These are phyloP conservation scores for Xerocomus minutiporus DNA, from an alignment of 1,284 basidiomycete genomes.

Conservation along the genomic window DNA sequence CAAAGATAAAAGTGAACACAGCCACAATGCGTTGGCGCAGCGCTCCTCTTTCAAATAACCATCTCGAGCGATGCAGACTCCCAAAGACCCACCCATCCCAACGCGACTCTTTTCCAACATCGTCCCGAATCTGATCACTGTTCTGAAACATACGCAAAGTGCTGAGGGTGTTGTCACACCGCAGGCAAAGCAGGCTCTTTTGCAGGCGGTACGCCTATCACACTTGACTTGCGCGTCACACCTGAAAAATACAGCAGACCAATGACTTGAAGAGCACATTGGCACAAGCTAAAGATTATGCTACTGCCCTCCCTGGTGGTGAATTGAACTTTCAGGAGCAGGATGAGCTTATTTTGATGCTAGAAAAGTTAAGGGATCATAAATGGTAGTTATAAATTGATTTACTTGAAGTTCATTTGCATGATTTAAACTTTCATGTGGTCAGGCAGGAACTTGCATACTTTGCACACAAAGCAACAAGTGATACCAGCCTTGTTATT, in stretches of 20 bases:
- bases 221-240: background rate
- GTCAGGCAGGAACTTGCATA: conserved; percentile 39
- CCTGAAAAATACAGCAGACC: conserved; percentile 40
- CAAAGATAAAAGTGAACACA: conserved; percentile 12
- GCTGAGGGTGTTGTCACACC: conserved; percentile 48
- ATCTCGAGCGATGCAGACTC: conserved; percentile 5
- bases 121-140: conserved; percentile 47
- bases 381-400: conserved; percentile 46
- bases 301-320: conserved; percentile 55
- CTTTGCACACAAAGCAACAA: conserved; percentile 35
- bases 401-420: background rate
- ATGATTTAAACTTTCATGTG: background rate
- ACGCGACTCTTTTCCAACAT: conserved; percentile 45
- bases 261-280: conserved; percentile 59
- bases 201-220: conserved; percentile 47
- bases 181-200: conserved; percentile 56
- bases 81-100: conserved; percentile 17
- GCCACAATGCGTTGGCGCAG: conserved; percentile 10
- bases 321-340: conserved; percentile 62
- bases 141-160: conserved; percentile 53
- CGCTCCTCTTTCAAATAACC: background rate
- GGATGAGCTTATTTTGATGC: conserved; percentile 59
- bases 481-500: conserved; percentile 14
- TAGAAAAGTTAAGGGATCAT: conserved; percentile 52
- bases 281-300: conserved; percentile 53